Evolutionary conservation across 2,329 filamentous ascomycete genomes (phyloP), one percentile per base, ranked within the genome.

Genomic region (Byssothecium circinans): DNA sequence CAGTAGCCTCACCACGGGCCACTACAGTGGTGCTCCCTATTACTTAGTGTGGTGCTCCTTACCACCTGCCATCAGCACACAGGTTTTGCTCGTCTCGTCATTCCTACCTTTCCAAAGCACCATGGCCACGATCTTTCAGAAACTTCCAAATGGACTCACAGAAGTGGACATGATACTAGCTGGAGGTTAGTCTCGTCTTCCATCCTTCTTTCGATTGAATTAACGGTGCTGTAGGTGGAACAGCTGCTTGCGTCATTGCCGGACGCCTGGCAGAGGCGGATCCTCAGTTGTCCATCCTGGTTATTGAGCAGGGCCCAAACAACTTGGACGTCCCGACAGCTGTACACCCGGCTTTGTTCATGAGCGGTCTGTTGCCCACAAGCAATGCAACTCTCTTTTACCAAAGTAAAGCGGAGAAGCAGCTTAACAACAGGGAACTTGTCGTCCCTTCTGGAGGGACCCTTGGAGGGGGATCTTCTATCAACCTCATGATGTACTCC

Each of bases 401-500:
- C 61, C 71, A 79, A 52, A 22, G 35, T 22, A 22, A 3, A 77
- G 60, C 74, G 22, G 73, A 74, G 0, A 64, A 74, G 23, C 58
- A 78, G 19, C 70, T 82, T 2, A 75, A 72, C 38, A 71, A 73
- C 12, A 68, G 78, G 12, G 72, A 74, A 45, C 69, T 68, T 2
- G 69, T 76, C 18, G 71, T 77, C 7, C 71, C 72, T 8, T 69
- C 60, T n/a, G 75, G 74, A 41, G 75, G 77, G 17, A 78, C 81
- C 0, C 74, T 89, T 0, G 86, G 86, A n/a, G 86, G 85, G 4
- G 83, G 83, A 6, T 67, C 62, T 18, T 69, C 67, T 1, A 73
- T 73, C 46, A 73, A 73, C 46, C 67, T 68, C 53, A 69, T 74
- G 69, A 65, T 67, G 65, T 77, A 78, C 53, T 74, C 73, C 2